Evolutionary conservation across 305 asterid genomes (phyloP).

Genomic region (Salvia sclarea): DNA sequence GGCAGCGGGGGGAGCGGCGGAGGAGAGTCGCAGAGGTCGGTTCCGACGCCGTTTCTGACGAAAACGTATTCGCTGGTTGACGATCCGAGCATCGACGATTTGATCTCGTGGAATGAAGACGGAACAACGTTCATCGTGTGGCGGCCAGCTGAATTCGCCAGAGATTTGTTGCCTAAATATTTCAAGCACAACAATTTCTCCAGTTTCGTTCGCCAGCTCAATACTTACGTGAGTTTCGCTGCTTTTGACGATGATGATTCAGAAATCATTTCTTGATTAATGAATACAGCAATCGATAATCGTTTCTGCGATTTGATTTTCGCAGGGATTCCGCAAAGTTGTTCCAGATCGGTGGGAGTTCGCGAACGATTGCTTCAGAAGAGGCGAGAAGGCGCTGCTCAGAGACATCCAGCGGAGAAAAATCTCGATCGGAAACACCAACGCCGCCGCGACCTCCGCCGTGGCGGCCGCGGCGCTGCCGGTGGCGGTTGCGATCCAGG

Average conservation of each 20-base stretch:
- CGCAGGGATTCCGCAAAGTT: conserved; percentile 82
- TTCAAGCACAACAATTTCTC: conserved; percentile 63
- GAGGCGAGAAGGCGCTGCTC: conserved; percentile 59
- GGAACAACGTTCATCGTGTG: conserved; percentile 60
- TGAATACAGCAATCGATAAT: not conserved
- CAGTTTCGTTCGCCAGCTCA: conserved; percentile 61
- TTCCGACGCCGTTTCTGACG: conserved; percentile 61
- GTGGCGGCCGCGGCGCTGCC: conserved; percentile 42
- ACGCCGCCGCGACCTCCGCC: not conserved
- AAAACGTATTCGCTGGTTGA: conserved; percentile 56
- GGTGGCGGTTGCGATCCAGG: conserved; percentile 31
- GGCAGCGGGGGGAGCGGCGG: conserved; percentile 27
- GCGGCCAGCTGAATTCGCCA: conserved; percentile 60
- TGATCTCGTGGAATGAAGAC: conserved; percentile 60
- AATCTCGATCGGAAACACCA: conserved; percentile 37
- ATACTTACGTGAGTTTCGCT: conserved; percentile 46
- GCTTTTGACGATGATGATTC: not conserved
- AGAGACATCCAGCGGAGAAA: conserved; percentile 81
- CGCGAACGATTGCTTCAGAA: conserved; percentile 64
- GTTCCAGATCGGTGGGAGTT: conserved; percentile 94
- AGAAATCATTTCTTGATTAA: not conserved
- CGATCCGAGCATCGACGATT: conserved; percentile 47
- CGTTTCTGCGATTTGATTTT: not conserved
- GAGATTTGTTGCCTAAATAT: conserved; percentile 56
- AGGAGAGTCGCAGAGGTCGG: conserved; percentile 42